phyloP scores from a whole-genome alignment of 2,329 filamentous ascomycete genomes.

The Epichloe brachyelytri region DNA sequence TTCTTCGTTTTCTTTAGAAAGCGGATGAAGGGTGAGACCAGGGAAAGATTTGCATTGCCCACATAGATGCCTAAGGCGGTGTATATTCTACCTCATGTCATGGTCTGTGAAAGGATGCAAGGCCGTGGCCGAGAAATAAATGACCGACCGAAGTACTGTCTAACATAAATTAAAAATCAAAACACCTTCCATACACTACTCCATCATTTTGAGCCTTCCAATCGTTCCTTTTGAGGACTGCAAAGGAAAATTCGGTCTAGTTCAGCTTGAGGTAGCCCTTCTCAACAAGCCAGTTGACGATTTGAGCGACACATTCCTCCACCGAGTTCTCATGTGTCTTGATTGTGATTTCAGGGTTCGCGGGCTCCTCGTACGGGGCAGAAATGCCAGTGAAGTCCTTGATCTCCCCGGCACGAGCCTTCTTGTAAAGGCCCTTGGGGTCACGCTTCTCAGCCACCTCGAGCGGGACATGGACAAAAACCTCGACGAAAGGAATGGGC shows the following conservation, averaged over 20 bases:
- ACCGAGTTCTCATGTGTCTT: conserved; percentile 70
- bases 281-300: conserved; percentile 64
- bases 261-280: conserved; percentile 37
- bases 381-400: conserved; percentile 96
- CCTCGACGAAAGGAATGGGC: conserved; percentile 79
- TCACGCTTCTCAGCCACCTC: conserved; percentile 90
- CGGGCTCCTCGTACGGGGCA: conserved; percentile 85
- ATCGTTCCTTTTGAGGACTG: background rate
- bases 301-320: conserved; percentile 77
- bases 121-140: background rate
- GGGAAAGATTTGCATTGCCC: background rate
- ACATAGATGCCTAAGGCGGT: conserved; percentile 12
- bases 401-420: conserved; percentile 84
- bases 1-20: background rate
- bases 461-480: conserved; percentile 82
- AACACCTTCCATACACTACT: background rate
- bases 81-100: conserved; percentile 17
- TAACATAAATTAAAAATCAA: background rate
- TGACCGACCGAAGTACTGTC: background rate
- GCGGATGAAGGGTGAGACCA: background rate
- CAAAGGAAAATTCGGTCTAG: background rate
- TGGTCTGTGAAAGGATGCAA: conserved; percentile 7
- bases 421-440: conserved; percentile 96
- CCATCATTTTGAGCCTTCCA: background rate
- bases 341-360: conserved; percentile 77